Evolutionary conservation across 192 early-diverging fungal species (phyloP), one percentile per base, ranked within the genome.

Genomic region (Phycomyces nitens): DNA sequence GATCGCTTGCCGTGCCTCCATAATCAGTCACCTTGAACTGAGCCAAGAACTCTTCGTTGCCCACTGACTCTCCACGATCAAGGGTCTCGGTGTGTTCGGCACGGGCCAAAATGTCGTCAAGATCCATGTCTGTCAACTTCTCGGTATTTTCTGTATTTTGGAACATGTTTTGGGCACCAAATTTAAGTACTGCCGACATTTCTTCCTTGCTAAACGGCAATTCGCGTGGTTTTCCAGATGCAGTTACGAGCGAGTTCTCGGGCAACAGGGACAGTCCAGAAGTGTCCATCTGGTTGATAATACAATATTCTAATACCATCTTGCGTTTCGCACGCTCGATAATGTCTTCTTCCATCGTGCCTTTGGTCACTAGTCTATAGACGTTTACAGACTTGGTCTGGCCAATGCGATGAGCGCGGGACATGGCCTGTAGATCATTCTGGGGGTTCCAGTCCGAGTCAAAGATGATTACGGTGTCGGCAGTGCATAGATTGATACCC

Each of bases 251-350:
- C 0, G 80, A 69, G 22, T 76, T 69, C 57, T 68, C 54, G 20
- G 53, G 54, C 3, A 62, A 18, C 4, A 72, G 41, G 0, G 66
- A 58, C 39, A 61, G 47, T 20, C 76, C 76, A 6, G 72, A 75
- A 15, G 64, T 73, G 65, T 79, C 76, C 62, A 99, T 98, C 69
- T 94, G 92, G 70, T 95, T 97, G 77, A 99, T 99, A 70, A 99
- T 94, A 70, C 92, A 95, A 79, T 98, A 98, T 76, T 99, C 98
- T 7, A 99, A 80, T 22, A 99, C 95, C 96, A 97, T 98, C 76
- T 99, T 99, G 68, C 93, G 84, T 69, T 99, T 99, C 27, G 98
- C 98, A 9, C 98, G 88, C 72, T 99, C 98, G 40, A 98, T 84
- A 62, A 99, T 94, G 51, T 97, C 92, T 76, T 99, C 98, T 71